Percentiles rank a stretch among this genome's conserved stretches.
phyloP scores from a whole-genome alignment of 2,329 filamentous ascomycete genomes.

The Ceratocystis cubensis region DNA sequence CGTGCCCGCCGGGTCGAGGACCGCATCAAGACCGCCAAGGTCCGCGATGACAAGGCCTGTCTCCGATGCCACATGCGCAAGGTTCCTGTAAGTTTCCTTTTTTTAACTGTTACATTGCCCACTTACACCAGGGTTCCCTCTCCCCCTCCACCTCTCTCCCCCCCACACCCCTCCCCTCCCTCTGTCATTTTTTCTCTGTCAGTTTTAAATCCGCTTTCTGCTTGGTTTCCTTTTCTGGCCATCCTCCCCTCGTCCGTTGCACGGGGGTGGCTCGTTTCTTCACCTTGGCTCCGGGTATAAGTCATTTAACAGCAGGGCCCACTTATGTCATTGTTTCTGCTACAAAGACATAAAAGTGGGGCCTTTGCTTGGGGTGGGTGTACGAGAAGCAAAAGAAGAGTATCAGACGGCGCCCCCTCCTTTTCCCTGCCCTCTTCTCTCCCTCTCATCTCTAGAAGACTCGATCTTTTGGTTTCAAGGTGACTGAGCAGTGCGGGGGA shows the following conservation, averaged over 20 bases:
- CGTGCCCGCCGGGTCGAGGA: slow-evolving; percentile 25
- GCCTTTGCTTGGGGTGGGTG: slow-evolving; percentile 4
- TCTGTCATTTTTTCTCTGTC: not conserved
- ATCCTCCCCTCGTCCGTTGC: slow-evolving; percentile 3
- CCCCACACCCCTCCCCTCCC: not conserved
- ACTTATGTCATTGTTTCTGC: not conserved
- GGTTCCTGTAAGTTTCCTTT: slow-evolving; percentile 32
- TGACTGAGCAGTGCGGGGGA: not conserved
- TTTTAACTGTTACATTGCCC: not conserved
- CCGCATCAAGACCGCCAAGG: slow-evolving; percentile 36
- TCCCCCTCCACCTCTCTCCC: not conserved
- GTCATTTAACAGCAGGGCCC: not conserved
- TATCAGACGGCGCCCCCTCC: slow-evolving; percentile 10
- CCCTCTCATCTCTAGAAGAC: not conserved
- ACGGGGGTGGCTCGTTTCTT: slow-evolving; percentile 14
- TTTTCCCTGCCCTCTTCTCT: not conserved
- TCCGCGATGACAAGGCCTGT: slow-evolving; percentile 39
- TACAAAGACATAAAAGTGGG: not conserved
- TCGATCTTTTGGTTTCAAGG: not conserved
- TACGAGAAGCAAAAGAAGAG: not conserved
- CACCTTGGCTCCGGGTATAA: not conserved
- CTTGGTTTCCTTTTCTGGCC: not conserved
- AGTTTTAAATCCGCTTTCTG: not conserved
- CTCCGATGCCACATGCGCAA: slow-evolving; percentile 38
- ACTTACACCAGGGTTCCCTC: not conserved